Evolutionary conservation across 2,329 filamentous ascomycete genomes (phyloP), one percentile per base, ranked within the genome.

Genomic region (Fusarium humuli): DNA sequence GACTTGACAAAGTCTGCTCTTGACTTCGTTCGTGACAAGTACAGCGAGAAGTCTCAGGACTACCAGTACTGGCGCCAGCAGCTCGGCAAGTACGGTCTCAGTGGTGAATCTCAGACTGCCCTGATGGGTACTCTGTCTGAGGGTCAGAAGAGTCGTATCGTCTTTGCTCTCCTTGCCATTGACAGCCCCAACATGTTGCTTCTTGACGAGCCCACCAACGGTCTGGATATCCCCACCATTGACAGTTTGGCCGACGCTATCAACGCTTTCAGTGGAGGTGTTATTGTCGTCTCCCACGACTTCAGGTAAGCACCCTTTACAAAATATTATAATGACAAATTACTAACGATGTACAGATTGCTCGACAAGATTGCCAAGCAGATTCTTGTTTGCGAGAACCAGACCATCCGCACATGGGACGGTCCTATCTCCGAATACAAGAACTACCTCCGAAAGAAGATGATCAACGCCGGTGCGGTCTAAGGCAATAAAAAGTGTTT

Each of bases 51-150:
- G 84, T 94, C 91, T 57, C 96, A 99, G 81, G 96, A 99, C 81
- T 97, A 97, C 87, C 96, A 99, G 85, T 99, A 96, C 90, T 99
- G 96, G 96, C 91, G 96, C 79, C 95, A 98, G 84, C 94, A 97
- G 85, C 92, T 99, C 40, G 96, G 96, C 77, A 89, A 91, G 73
- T 99, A 99, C 81, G 97, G 97, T 80, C 88, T 99, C 71, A 92
- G 90, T 62, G 97, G 97, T 81, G 94, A 98, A 70, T 86, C 94
- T 32, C 97, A 99, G 87, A 99, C 96, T 50, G 94, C 96, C 49
- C 88, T 98, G 79, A 99, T 99, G 91, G 97, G 96, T 69, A 99
- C 96, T 18, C 86, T 99, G 74, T 98, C 96, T 69, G 96, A 99
- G 80, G 96, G 96, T 57, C 96, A 99, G 84, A 97, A 97, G 89